A percentile compares a stretch with the other conserved stretches of the same genome.
Conservation (phyloP, 2,329 filamentous ascomycete species). For the Xylogone sp. region DNA sequence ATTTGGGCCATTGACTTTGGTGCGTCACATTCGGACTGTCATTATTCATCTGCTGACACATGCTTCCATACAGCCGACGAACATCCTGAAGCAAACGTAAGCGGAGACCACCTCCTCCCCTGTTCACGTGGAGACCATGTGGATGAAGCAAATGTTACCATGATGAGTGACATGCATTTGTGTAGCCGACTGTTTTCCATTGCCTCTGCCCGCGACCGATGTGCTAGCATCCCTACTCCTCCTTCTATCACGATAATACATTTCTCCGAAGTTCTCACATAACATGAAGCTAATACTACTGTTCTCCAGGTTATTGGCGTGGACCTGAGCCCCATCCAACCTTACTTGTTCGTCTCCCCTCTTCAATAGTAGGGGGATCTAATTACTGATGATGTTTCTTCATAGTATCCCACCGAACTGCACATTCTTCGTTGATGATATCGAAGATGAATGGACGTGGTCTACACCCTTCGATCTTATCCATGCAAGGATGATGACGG, state of each 20-base stretch:
- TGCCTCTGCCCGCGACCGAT: too few relatives aligned
- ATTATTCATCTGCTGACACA: slow-evolving; percentile 6
- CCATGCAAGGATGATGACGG: slow-evolving; percentile 35
- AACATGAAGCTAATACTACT: background rate
- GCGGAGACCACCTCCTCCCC: background rate
- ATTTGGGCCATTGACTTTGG: slow-evolving; percentile 11
- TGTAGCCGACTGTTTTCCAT: too few relatives aligned
- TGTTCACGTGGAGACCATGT: too few relatives aligned
- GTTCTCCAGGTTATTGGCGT: slow-evolving; percentile 26
- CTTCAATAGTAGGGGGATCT: too few relatives aligned
- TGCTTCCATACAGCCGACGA: slow-evolving; percentile 23
- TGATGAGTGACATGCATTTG: too few relatives aligned
- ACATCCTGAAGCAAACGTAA: slow-evolving; percentile 20
- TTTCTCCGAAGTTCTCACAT: too few relatives aligned
- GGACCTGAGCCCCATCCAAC: slow-evolving; percentile 37
- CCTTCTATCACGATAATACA: too few relatives aligned
- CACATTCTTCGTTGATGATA: slow-evolving; percentile 46
- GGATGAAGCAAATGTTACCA: too few relatives aligned
- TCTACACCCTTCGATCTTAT: slow-evolving; percentile 47
- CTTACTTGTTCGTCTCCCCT: slow-evolving; percentile 8
- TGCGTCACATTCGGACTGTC: background rate
- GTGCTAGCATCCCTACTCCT: too few relatives aligned
- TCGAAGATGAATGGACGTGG: slow-evolving; percentile 43
- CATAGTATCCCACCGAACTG: slow-evolving; percentile 41
- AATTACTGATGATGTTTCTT: background rate